Evolutionary conservation across 352 stramenopile genomes (phyloP), one percentile per base, ranked within the genome.

Genomic region (Phytophthora pistaciae): DNA sequence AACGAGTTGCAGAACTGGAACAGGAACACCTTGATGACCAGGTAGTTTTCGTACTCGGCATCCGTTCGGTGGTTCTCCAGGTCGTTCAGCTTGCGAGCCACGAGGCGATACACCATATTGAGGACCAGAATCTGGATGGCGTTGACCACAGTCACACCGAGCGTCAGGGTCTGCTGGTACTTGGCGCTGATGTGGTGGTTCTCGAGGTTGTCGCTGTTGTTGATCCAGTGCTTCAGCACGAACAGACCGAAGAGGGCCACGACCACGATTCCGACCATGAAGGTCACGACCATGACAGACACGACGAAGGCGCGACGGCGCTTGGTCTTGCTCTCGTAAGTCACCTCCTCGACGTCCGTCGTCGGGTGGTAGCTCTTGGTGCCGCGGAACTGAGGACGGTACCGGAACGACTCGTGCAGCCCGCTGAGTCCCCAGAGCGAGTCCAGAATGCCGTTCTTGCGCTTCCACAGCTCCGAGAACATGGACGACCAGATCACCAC

Each of bases 1-100:
- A 99, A 99, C 63, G 97, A 98, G 85, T 98, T 99, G 68, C 97
- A 97, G 69, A 99, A 99, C 72, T 98, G 91, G 76, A 99, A 99
- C 38, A 98, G 79, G 64, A 99, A 99, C 10, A 99, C 97, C 82
- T 99, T 99, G 78, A 98, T 95, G 60, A 99, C 98, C 62, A 99
- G 82, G 60, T 94, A 78, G 68, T 97, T 97, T 57, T 96, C 83
- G 73, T 96, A 97, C 69, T 94, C 85, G 13, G 81, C 83, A 25
- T 97, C 88, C 1, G 93, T 98, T 40, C 91, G 91, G 72, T 98
- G 92, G 69, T 98, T 98, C 80, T 98, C 94, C 31, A 90, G 95
- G 56, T 99, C 85, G 76, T 98, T 99, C 36, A 99, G 77, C 52
- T 89, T 89, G 25, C 93, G 83, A 6, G 97, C 97, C 23, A 99